Base-by-base conservation (phyloP, 2,329 filamentous ascomycete species). In the Aspergillus aculeatus region DNA sequence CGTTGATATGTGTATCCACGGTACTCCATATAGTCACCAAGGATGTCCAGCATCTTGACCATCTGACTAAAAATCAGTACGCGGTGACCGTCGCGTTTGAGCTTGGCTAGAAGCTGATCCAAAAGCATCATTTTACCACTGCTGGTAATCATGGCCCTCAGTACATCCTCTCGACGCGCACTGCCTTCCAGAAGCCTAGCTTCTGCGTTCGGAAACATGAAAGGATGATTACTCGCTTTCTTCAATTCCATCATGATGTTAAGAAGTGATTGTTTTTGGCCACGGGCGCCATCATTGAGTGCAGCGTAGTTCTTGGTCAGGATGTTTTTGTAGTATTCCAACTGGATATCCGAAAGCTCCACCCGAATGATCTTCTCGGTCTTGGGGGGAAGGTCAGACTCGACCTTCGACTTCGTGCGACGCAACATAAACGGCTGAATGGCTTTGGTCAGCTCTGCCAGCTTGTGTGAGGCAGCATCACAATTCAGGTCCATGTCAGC, bases 211-310 rank as follows among this genome's bases (percentile, higher is more conserved):
- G 91, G 89, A 68, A 99, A 98, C 89, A 99, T 96, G 79, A 97
- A 96, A 1, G 95, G 94, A 72, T 99, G 95, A 71, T 99, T 99
- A 79, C 94, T 98, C 73, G 95, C 92, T 77, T 99, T 99, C 81
- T 99, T 99, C 70, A 99, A 78, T 76, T 99, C 95, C 95, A 99
- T 99, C 86, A 99, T 97, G 74, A 99, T 95, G 77, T 99, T 99
- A 64, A 99, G 81, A 14, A 99, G 80, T 0, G 94, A 98, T 66
- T 96, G 94, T 77, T 96, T 98, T 75, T 96, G 91, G 5, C 94
- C 95, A 62, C 87, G 91, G 49, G 89, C 88, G 50, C 92, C 94
- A 71, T 96, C 91, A 68, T 96, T 96, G 32, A 99, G 83, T 3
- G 94, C 95, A 31, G 92, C 88, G 70, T 99, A 99, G 73, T 99